Conservation (phyloP, 1,284 basidiomycete genomes). For the Tremellales sp. region DNA sequence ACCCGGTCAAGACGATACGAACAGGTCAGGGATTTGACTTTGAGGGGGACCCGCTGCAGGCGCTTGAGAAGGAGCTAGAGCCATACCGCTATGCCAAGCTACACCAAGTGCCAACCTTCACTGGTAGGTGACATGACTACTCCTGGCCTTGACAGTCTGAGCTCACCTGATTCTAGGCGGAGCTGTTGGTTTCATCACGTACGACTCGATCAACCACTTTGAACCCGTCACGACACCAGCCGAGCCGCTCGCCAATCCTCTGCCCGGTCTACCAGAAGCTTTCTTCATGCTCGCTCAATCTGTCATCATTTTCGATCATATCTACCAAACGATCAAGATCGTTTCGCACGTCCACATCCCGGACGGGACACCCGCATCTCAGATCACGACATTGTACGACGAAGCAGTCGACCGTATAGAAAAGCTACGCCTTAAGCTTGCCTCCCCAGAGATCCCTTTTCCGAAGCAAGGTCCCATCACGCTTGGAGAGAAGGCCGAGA, state of each 20-base stretch:
- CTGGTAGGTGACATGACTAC: conserved; percentile 55
- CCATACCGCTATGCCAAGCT: conserved; percentile 86
- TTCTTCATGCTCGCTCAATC: conserved; percentile 96
- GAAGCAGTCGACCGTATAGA: conserved; percentile 75
- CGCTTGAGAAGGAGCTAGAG: conserved; percentile 80
- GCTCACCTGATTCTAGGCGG: conserved; percentile 59
- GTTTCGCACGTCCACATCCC: conserved; percentile 92
- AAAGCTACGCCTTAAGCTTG: conserved; percentile 64
- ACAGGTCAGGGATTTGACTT: conserved; percentile 79
- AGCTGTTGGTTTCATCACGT: conserved; percentile 95
- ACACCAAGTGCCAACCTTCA: conserved; percentile 88
- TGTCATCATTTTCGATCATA: conserved; percentile 93
- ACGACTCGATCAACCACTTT: conserved; percentile 94
- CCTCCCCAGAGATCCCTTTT: conserved; percentile 59
- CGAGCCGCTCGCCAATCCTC: conserved; percentile 62
- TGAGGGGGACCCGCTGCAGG: conserved; percentile 79
- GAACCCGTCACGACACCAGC: conserved; percentile 77
- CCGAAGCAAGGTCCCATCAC: conserved; percentile 52
- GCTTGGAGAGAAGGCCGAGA: conserved; percentile 63
- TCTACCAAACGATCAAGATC: conserved; percentile 90
- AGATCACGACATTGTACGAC: conserved; percentile 75
- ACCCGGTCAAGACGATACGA: conserved; percentile 87
- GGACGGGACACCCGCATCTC: conserved; percentile 45
- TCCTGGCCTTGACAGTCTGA: neutral
- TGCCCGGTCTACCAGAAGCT: conserved; percentile 83